Evolutionary conservation across 257 asterid species (phyloP), one percentile per base, ranked within the genome.

Genomic region (Nicotiana otophora): DNA sequence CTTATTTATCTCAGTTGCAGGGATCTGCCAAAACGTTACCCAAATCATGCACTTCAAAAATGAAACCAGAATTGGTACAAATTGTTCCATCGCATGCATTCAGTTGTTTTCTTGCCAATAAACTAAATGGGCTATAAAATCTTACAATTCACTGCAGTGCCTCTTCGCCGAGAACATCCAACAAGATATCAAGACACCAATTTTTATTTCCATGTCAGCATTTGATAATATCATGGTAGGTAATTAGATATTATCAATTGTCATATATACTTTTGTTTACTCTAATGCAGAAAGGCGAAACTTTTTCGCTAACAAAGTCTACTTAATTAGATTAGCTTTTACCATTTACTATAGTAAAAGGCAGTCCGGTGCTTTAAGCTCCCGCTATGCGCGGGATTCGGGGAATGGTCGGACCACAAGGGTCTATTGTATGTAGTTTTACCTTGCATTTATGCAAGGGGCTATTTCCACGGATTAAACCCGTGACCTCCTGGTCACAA

Each of bases 121-220:
- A 61, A 61, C 3, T 20, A 53, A 7, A 51, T 39, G 9, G 26
- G 4, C 48, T 1, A 14, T 19, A 26, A 42, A 34, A 74, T 74
- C 28, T 63, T 63, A 1, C 8, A 46, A 42, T 20, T 72, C 15
- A 16, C 0, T 80, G 30, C 46, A 80, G 82, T 80, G 82, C 26
- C 48, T 62, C 42, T 80, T 39, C 10, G 7, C 76, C 0, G 55
- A 80, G 26, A 80, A 80, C 42, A 66, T 80, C 20, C 46, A 42
- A 62, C n/a, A 80, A 23, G 15, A 62, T 11, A 80, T 53, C 72
- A 39, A 63, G 14, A 80, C 83, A 2, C 83, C 83, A 1, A 2
- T 80, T n/a, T 80, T 62, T 30, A 17, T 80, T 36, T 16, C 26
- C 62, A 78, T 78, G 82, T 78, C 82, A 57, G 39, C 39, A 20